Base-by-base conservation (phyloP, 306 rosid genomes). In the Cicer bijugum region DNA sequence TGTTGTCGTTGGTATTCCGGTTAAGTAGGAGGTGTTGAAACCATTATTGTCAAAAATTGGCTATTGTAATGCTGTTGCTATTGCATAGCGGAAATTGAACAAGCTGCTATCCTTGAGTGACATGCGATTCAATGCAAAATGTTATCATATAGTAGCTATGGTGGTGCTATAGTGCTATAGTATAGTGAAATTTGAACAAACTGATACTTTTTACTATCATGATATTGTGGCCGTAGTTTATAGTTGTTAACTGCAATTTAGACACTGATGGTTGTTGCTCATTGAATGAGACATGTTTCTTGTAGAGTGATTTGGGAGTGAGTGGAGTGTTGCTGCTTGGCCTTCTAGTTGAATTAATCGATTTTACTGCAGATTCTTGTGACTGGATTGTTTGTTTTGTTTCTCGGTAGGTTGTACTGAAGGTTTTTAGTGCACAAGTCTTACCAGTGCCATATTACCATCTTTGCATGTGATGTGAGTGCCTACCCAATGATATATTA, bases 311-410 rank as follows among this genome's bases (percentile, higher is more conserved):
- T 47, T 48, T 61, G 50, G 48, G 50, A 55, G 20, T 16, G 48
- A 6, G 12, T 58, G 62, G 35, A 37, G 16, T 57, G 67, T 51
- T 69, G 43, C 19, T 46, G 19, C 7, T 33, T 45, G 69, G 42
- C 14, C 12, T 20, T 77, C 17, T 5, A 43, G 23, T 77, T 59
- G 9, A 28, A 14, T 14, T 43, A 52, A 23, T 77, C 46, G 35
- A 9, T 46, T 35, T 12, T 16, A 20, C 37, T 12, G n/a, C 14
- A 33, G 69, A 28, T 56, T 56, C 15, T 68, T 23, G 10, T 68
- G 45, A 68, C 6, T 17, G 12, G 19, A 7, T 15, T 10, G 20
- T 39, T 43, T 50, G 43, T 56, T 55, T 53, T 0, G 37, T 12
- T 4, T 44, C 16, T 23, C 2, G 20, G 12, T 53, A 40, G 45